A percentile compares a stretch with the other conserved stretches of the same genome.
Evolutionary conservation across 177 flowering plant genomes (phyloP).

Genomic region (Vitis hybrid): DNA sequence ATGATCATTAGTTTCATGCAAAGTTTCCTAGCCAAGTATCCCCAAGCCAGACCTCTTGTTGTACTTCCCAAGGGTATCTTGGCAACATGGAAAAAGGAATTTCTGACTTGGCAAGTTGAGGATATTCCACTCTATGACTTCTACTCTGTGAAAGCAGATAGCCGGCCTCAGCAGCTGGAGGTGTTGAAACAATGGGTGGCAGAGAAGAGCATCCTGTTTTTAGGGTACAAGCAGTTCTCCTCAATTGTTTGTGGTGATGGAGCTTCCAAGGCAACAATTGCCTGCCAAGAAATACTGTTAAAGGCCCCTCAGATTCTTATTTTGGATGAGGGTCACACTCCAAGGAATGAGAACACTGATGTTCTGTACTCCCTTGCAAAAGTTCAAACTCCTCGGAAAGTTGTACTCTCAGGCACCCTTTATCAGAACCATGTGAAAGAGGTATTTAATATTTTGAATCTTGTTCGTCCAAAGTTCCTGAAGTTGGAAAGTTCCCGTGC

Average conservation of each 20-base stretch:
- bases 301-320: slow-evolving; percentile 72
- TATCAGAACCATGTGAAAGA: slow-evolving; percentile 92
- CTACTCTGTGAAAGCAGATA: slow-evolving; percentile 72
- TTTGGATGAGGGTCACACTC: slow-evolving; percentile 94
- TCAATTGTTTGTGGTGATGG: slow-evolving; percentile 52
- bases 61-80: slow-evolving; percentile 83
- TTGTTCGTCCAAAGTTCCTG: slow-evolving; percentile 83
- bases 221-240: slow-evolving; percentile 86
- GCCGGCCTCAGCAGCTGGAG: slow-evolving; percentile 58
- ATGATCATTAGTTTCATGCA: slow-evolving; percentile 92
- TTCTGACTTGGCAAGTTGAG: slow-evolving; percentile 81
- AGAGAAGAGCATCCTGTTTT: slow-evolving; percentile 63
- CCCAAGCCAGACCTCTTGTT: slow-evolving; percentile 71
- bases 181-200: slow-evolving; percentile 70
- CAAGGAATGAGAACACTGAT: slow-evolving; percentile 80
- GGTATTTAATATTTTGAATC: slow-evolving; percentile 80
- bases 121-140: slow-evolving; percentile 71
- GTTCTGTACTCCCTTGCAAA: slow-evolving; percentile 61
- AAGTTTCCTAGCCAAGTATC: slow-evolving; percentile 80
- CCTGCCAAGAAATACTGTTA: slow-evolving; percentile 66
- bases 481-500: slow-evolving; percentile 43
- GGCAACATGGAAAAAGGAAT: slow-evolving; percentile 81
- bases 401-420: slow-evolving; percentile 92
- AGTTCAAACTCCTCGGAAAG: slow-evolving; percentile 73
- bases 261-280: slow-evolving; percentile 19